Evolutionary conservation across 306 rosid genomes (phyloP).

Genomic region (Lablab purpureus): DNA sequence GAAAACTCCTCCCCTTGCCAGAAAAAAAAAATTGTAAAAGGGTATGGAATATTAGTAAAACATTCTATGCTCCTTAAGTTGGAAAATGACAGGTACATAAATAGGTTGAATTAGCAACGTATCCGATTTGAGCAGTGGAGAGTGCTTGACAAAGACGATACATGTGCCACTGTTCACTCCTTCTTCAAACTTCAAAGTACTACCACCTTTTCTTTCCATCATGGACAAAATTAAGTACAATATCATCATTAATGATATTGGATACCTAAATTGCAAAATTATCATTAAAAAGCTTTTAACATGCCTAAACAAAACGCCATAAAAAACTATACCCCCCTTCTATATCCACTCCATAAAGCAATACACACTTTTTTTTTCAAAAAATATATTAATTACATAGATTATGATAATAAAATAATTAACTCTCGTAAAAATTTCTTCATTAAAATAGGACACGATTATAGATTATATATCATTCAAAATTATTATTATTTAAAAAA

Average conservation of each 20-base stretch:
- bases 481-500: not conserved
- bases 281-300: not conserved
- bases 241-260: not conserved
- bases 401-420: not conserved
- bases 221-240: not conserved
- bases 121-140: conserved; percentile 25
- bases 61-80: conserved; percentile 29
- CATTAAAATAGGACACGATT: not conserved
- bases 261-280: not conserved
- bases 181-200: conserved; percentile 10
- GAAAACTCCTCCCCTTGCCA: not conserved
- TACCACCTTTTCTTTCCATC: conserved; percentile 15
- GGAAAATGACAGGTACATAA: conserved; percentile 29
- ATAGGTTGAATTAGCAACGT: conserved; percentile 17
- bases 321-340: not conserved
- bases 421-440: not conserved
- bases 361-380: not conserved
- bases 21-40: not conserved
- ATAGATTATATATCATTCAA: not conserved
- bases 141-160: conserved; percentile 25
- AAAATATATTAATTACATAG: not conserved
- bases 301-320: not conserved
- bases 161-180: not conserved
- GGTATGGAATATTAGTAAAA: conserved; percentile 20
- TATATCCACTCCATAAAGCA: no score